Conservation (phyloP, 2,329 filamentous ascomycete species). For the Lecanosticta acicola region DNA sequence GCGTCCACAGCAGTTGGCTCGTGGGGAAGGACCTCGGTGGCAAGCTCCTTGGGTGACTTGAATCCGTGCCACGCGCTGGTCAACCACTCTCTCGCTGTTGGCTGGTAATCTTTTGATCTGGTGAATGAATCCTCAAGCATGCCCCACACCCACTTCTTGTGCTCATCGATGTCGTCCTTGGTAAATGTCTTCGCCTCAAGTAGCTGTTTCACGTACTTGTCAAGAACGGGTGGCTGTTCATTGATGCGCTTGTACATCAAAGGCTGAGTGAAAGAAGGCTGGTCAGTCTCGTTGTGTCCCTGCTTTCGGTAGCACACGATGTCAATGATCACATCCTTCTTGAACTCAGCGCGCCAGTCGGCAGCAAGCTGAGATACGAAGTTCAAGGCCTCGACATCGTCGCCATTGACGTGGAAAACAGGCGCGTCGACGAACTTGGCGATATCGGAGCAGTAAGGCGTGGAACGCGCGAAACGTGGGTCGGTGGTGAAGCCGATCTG, state of each 20-base stretch:
- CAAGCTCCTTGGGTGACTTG: slow-evolving; percentile 97
- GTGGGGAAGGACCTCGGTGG: slow-evolving; percentile 88
- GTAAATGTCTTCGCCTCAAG: slow-evolving; percentile 90
- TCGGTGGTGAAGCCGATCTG: slow-evolving; percentile 99
- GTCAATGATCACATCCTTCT: slow-evolving; percentile 96
- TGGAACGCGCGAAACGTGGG: slow-evolving; percentile 92
- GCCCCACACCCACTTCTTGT: slow-evolving; percentile 99
- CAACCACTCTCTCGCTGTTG: slow-evolving; percentile 95
- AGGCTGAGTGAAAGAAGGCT: slow-evolving; percentile 98
- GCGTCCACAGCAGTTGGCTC: slow-evolving; percentile 73
- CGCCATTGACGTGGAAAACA: slow-evolving; percentile 98
- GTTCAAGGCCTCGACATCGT: slow-evolving; percentile 97
- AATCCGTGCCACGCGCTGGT: slow-evolving; percentile 99
- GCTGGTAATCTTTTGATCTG: slow-evolving; percentile 95
- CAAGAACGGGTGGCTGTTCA: slow-evolving; percentile 74
- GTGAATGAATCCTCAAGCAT: slow-evolving; percentile 98
- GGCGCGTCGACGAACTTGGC: slow-evolving; percentile 98
- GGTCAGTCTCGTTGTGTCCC: slow-evolving; percentile 98
- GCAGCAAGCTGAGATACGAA: slow-evolving; percentile 95
- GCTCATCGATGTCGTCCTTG: slow-evolving; percentile 95
- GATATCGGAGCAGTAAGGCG: slow-evolving; percentile 97
- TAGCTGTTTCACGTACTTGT: slow-evolving; percentile 88
- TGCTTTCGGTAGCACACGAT: slow-evolving; percentile 98
- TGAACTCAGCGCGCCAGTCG: slow-evolving; percentile 98
- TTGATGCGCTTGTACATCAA: slow-evolving; percentile 99